phyloP scores from a whole-genome alignment of 805 yeast species.

The Lachancea waltii region DNA sequence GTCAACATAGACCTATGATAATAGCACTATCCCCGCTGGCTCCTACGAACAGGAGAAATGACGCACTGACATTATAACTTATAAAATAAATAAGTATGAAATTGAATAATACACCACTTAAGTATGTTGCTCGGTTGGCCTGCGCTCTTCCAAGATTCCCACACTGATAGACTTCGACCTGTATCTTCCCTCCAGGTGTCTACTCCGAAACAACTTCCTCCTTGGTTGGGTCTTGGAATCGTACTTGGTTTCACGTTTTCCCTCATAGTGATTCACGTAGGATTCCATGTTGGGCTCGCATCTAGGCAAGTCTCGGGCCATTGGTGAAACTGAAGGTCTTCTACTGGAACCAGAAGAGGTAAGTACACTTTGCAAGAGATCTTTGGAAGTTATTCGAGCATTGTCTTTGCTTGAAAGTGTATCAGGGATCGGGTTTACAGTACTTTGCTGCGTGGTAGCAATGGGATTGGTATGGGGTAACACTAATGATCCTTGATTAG shows the following conservation, averaged over 20 bases:
- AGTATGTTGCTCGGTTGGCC: conserved; percentile 1
- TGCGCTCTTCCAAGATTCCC: conserved; percentile 8
- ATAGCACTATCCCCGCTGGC: too few species aligned
- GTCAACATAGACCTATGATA: too few species aligned
- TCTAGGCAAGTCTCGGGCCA: background rate
- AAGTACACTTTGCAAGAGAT: conserved; percentile 15
- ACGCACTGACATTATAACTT: too few species aligned
- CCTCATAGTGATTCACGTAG: conserved; percentile 12
- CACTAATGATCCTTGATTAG: conserved; percentile 10
- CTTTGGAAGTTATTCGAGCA: conserved; percentile 14
- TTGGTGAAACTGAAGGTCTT: conserved; percentile 10
- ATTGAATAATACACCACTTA: background rate
- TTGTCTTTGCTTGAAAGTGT: conserved; percentile 10
- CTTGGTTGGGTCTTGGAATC: conserved; percentile 5
- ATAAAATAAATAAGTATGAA: background rate
- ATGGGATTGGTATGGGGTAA: conserved; percentile 6
- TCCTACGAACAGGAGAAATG: too few species aligned
- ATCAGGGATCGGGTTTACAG: conserved; percentile 11
- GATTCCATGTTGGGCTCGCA: background rate
- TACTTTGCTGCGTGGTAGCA: conserved; percentile 17
- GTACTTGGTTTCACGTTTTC: conserved; percentile 5
- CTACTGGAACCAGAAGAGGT: conserved; percentile 14
- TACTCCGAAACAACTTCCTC: conserved; percentile 1
- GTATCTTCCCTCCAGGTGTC: conserved; percentile 8
- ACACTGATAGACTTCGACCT: conserved; percentile 12